Evolutionary conservation across 1,284 basidiomycete species (phyloP), one percentile per base, ranked within the genome.

Genomic region (Cutaneotrichosporon sp.): DNA sequence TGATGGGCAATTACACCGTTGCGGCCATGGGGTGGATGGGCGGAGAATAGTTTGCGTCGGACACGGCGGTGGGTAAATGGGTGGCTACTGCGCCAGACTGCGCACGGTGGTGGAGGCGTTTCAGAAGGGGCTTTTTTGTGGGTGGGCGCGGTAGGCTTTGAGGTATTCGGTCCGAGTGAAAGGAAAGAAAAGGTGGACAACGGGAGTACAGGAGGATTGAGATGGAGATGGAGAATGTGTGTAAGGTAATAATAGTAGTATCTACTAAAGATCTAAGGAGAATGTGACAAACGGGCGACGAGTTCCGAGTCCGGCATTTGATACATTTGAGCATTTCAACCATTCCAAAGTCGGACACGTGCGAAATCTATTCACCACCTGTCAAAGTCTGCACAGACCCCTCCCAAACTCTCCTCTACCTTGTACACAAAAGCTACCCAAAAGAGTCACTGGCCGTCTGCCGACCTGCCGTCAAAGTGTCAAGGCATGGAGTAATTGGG

Each of bases 1-100:
- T 62, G 60, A 36, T 50, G 50, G 38, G 53, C 40, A 42, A 34
- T 53, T 31, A 53, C 51, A 53, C 51, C 30, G 51, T 53, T 34
- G 51, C 51, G 51, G 14, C 18, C 51, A 53, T 53, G 51, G 26
- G 51, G 26, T 31, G 30, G 51, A 31, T 32, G 51, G 51, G 30
- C 42, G 18, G 42, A 18, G 7, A 46, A 46, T 46, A 46, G 8
- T 46, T 18, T 46, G 42, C 42, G 42, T 42, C 42, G 16, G 42
- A 46, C 16, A 46, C 42, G 18, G 18, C 42, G 18, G 51, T 34
- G 51, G 51, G 16, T 10, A 32, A 16, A n/a, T 13, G 51, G 51
- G 8, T 13, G 22, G 30, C 18, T 50, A 22, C 26, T 31, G 16
- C 16, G 51, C 51, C 18, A 30, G 51, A 11, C 26, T 50, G 49